Evolutionary conservation across 805 yeast genomes (phyloP).

Genomic region (Lachancea dasiensis): DNA sequence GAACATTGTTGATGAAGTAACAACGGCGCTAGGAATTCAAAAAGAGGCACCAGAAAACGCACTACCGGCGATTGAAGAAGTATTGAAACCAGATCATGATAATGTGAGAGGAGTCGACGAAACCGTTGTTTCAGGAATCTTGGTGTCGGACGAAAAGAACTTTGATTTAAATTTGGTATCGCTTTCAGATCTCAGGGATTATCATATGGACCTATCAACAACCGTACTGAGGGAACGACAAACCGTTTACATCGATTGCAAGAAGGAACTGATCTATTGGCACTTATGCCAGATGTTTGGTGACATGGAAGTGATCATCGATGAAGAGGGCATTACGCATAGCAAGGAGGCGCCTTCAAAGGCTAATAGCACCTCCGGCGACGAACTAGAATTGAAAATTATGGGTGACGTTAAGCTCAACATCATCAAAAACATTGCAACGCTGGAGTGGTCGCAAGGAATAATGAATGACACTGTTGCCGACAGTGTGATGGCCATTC

Average conservation of each 20-base stretch:
- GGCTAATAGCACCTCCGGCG: conserved; percentile 3
- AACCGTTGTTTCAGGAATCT: conserved; percentile 63
- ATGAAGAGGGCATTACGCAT: conserved; percentile 38
- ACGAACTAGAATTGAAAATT: conserved; percentile 45
- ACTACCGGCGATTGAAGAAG: too few relatives aligned
- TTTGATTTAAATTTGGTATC: conserved; percentile 80
- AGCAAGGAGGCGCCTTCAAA: conserved; percentile 3
- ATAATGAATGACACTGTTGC: conserved; percentile 89
- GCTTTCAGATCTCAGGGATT: conserved; percentile 83
- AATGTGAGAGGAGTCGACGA: conserved; percentile 39
- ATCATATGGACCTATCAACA: conserved; percentile 71
- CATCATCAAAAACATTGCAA: conserved; percentile 43
- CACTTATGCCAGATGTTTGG: conserved; percentile 97
- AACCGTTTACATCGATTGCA: conserved; percentile 70
- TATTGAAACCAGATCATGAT: too few relatives aligned
- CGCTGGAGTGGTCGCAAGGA: conserved; percentile 88
- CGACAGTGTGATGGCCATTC: conserved; percentile 84
- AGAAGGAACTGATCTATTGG: conserved; percentile 74
- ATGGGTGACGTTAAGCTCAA: conserved; percentile 59
- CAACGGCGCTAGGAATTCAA: conserved; percentile 5
- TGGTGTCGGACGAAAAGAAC: conserved; percentile 72
- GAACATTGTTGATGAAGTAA: conserved; percentile 43
- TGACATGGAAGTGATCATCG: conserved; percentile 55
- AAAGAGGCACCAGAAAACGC: too few relatives aligned
- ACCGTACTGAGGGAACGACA: conserved; percentile 81